Conservation (phyloP, 345 rosid genomes). For the Murraya koenigii region DNA sequence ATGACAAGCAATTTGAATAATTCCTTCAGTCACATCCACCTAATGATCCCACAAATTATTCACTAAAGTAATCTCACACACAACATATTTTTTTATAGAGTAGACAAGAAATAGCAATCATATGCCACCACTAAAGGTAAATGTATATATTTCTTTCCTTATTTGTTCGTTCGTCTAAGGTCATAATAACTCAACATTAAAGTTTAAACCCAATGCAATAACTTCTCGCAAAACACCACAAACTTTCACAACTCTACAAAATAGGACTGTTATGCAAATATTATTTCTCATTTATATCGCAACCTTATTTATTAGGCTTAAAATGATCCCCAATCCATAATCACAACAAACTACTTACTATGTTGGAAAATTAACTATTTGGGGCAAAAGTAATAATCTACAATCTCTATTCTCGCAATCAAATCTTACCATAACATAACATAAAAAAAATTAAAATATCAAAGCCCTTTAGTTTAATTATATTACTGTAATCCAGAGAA, state of each 20-base stretch:
- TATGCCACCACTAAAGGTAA: background rate
- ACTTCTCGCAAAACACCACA: background rate
- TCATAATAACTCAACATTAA: background rate
- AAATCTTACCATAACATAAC: background rate
- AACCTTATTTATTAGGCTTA: background rate
- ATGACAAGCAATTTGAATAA: background rate
- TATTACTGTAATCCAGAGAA: background rate
- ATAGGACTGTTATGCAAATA: background rate
- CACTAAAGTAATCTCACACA: background rate
- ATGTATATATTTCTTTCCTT: background rate
- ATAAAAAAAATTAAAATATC: background rate
- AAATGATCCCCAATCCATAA: background rate
- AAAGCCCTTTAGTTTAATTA: background rate
- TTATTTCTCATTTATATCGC: background rate
- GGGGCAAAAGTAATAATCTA: background rate
- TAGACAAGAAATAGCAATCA: background rate
- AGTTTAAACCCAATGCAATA: background rate
- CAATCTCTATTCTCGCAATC: background rate
- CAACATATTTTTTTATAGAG: background rate
- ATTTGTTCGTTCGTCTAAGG: background rate
- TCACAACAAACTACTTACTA: background rate
- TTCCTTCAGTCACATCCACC: background rate
- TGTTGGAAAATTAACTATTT: background rate
- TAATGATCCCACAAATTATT: background rate
- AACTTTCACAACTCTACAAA: background rate